A percentile compares a stretch with the other conserved stretches of the same genome.
Conservation (phyloP, 2,329 filamentous ascomycete species). For the Colletotrichum viniferum region DNA sequence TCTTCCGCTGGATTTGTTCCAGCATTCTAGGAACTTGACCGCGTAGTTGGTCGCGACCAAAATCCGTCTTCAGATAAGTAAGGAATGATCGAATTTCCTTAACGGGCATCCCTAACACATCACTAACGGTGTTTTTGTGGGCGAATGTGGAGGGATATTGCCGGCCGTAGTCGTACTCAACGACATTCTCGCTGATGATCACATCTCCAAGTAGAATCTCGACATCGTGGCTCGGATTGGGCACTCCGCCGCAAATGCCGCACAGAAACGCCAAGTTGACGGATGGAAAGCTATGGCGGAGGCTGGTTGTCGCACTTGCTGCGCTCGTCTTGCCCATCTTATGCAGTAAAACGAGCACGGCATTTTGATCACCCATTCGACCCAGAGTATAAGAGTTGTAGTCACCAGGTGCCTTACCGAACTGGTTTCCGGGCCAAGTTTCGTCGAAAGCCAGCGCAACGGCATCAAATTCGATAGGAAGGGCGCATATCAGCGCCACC, state of each 20-base stretch:
- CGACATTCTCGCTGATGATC: constrained; percentile 30
- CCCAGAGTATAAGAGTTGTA: constrained; percentile 33
- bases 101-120: constrained; percentile 29
- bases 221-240: not conserved
- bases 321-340: constrained; percentile 33
- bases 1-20: not conserved
- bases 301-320: constrained; percentile 25
- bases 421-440: constrained; percentile 26
- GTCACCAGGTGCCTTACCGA: constrained; percentile 28
- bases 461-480: constrained; percentile 10
- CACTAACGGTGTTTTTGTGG: constrained; percentile 27
- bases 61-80: not conserved
- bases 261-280: constrained; percentile 39
- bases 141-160: constrained; percentile 28
- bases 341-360: constrained; percentile 32
- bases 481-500: constrained; percentile 10
- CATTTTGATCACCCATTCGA: constrained; percentile 25
- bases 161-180: constrained; percentile 32
- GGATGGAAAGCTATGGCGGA: constrained; percentile 36
- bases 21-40: not conserved
- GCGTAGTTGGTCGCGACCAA: constrained; percentile 15
- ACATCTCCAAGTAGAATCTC: constrained; percentile 37
- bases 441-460: constrained; percentile 26
- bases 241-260: constrained; percentile 45
- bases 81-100: constrained; percentile 32